Base-by-base conservation (phyloP, 129 eudicot species). In the Helianthus tuberosus region DNA sequence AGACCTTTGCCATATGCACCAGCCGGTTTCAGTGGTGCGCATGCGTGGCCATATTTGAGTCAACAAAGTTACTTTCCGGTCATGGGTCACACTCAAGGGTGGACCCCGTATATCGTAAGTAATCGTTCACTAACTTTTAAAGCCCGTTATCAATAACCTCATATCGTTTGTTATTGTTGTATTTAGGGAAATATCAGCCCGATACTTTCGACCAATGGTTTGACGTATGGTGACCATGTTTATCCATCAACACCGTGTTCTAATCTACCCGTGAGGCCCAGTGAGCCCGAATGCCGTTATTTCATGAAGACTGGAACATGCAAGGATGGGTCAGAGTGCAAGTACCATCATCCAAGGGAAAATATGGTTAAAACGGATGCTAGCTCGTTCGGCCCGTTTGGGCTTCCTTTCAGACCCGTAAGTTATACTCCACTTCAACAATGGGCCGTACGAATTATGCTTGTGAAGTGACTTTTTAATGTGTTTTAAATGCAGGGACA, bases 261-360 rank as follows among this genome's bases (percentile, higher is more conserved):
- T 49, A 62, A 80, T 77, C 89, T 89, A 43, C 98, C 98, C 11
- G 92, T 87, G 65, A 84, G 98, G 13, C 98, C 96, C 32, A 89
- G 83, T 63, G 95, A 87, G 69, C 96, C 96, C 3, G 90, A 89
- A 72, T 93, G 98, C 72, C 93, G 92, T 35, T 83, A 89, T 75
- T 93, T 89, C 53, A 88, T 93, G 90, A 84, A 70, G 75, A 86
- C 89, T 12, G 98, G 98, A 32, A 73, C 76, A 81, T 93, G 98
- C 86, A 93, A 93, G 69, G 90, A 87, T 66, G 98, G 96, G 67
- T 54, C 90, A 10, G 91, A 82, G 53, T 93, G 98, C 87, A 89
- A 88, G 81, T 93, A 89, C 78, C 91, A 89, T 75, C 98, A 93
- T 81, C 96, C 96, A 1, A 84, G 83, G 32, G 95, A 93, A 49